Percentiles rank a stretch among this genome's conserved stretches.
These are phyloP conservation scores for Tulasnella sp. DNA, from an alignment of 768 basidiomycete genomes.

Conservation along the genomic window DNA sequence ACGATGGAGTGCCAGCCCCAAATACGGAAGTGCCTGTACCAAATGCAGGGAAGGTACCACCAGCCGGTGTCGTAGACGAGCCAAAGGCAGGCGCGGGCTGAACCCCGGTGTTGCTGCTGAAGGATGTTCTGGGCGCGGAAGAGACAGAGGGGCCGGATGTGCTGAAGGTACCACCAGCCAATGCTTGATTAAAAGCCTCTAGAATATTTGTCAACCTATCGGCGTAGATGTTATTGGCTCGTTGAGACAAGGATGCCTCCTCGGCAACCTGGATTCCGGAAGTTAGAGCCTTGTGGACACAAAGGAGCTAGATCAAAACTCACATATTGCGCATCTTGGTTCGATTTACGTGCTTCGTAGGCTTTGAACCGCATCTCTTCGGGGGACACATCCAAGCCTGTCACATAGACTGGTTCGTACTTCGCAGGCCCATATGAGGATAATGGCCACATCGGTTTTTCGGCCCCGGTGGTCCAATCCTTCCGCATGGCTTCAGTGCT, in stretches of 20 bases:
- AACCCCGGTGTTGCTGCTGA: constrained; percentile 19
- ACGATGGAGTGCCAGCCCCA: constrained; percentile 21
- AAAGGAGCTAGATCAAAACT: too few relatives aligned
- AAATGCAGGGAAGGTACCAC: constrained; percentile 18
- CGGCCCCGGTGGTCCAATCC: constrained; percentile 49
- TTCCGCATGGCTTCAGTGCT: constrained; percentile 53
- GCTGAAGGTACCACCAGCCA: constrained; percentile 31
- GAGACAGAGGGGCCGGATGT: constrained; percentile 19
- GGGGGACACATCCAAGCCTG: constrained; percentile 57
- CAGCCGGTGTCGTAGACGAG: constrained; percentile 25
- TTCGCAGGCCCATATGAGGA: constrained; percentile 73
- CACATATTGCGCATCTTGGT: constrained; percentile 59
- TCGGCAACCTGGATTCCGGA: constrained; percentile 38
- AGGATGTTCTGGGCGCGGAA: constrained; percentile 22
- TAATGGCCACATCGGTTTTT: constrained; percentile 71
- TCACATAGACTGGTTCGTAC: constrained; percentile 53
- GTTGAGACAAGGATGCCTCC: constrained; percentile 44
- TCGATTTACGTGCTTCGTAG: constrained; percentile 41
- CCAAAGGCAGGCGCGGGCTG: constrained; percentile 21
- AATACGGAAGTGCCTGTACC: constrained; percentile 28
- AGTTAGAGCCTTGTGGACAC: too few relatives aligned
- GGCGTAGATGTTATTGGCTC: constrained; percentile 40
- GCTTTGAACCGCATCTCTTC: constrained; percentile 73
- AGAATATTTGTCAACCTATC: constrained; percentile 40
- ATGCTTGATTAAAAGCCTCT: constrained; percentile 44